Base-by-base conservation (phyloP, 352 stramenopile species). In the Phytophthora sojae region DNA sequence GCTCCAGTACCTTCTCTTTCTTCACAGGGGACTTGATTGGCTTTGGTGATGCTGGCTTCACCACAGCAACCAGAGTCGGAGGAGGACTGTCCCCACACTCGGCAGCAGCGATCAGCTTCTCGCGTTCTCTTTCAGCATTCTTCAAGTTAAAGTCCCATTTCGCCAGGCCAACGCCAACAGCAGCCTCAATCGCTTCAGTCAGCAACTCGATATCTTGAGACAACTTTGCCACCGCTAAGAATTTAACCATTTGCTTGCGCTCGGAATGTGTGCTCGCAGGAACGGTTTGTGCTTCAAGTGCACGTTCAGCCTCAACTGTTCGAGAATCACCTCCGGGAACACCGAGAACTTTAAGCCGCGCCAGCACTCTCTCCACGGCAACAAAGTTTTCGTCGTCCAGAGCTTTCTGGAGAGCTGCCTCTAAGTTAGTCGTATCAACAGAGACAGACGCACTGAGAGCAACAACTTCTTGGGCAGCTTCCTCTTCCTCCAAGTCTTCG, bases 71-170 rank as follows among this genome's bases (percentile, higher is more conserved):
- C 39, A 63, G 47, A 35, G 60, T 8, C 5, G 52, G 21, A 52
- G 58, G 12, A 42, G 55, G 7, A 14, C 1, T 35, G 12, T 77
- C 35, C 25, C 30, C 70, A 23, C 35, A 57, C 3, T 57, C 25
- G 58, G 54, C 50, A 56, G 59, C 55, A 25, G 74, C 74, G 15
- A 83, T 54, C 11, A 94, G 58, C 45, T 90, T 89, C 21, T 94
- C 86, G 9, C 81, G 77, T 54, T 94, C 84, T 29, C 80, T 62
- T 67, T 92, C 81, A 8, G 86, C 86, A 49, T 92, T 94, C 55
- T 94, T 94, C 3, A 94, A 51, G 60, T 94, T 94, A 30, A 94
- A 92, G 67, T 94, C 84, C 86, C 86, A 94, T 52, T 92, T 92
- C 0, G 86, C 86, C 35, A 94, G 67, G n/a, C 86, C 86, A 49